These are phyloP conservation scores for Mixia osmundae DNA, from an alignment of 1,284 basidiomycete genomes.

Conservation along the genomic window DNA sequence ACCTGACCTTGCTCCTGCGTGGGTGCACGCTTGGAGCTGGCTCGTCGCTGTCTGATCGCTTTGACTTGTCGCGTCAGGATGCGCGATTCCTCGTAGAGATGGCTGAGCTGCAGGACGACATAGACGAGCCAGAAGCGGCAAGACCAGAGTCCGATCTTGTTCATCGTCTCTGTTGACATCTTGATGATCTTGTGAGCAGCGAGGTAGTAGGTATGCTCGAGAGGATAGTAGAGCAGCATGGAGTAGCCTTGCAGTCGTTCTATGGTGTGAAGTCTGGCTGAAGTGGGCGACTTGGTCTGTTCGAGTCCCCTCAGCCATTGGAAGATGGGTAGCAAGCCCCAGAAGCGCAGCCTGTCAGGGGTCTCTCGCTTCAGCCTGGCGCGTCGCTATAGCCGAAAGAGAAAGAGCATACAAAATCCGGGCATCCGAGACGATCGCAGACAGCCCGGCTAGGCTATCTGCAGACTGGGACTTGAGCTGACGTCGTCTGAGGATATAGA, in stretches of 20 bases:
- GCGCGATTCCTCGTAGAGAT: slow-evolving; percentile 40
- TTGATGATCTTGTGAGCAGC: slow-evolving; percentile 35
- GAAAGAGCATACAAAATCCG: too few species aligned
- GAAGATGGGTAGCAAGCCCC: neutral
- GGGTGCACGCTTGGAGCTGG: slow-evolving; percentile 15
- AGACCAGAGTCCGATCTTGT: slow-evolving; percentile 37
- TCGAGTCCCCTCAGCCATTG: neutral
- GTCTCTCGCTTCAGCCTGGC: too few species aligned
- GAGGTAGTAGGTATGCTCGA: slow-evolving; percentile 30
- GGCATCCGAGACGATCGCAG: too few species aligned
- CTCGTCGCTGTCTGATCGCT: slow-evolving; percentile 14
- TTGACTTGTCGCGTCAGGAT: slow-evolving; percentile 30
- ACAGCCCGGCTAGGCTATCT: too few species aligned
- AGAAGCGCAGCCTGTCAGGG: too few species aligned
- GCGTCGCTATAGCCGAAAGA: too few species aligned
- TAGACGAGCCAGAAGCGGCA: slow-evolving; percentile 53
- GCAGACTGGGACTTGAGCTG: too few species aligned
- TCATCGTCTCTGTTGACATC: slow-evolving; percentile 23
- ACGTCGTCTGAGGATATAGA: too few species aligned
- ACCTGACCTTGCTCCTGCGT: slow-evolving; percentile 15
- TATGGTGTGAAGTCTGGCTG: neutral
- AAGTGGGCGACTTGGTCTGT: neutral
- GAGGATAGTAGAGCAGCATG: neutral
- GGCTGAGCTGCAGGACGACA: slow-evolving; percentile 43
- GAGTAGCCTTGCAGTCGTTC: neutral